Evolutionary conservation across 2,329 filamentous ascomycete genomes (phyloP), one percentile per base, ranked within the genome.

Genomic region (Aspergillus tubingensis): DNA sequence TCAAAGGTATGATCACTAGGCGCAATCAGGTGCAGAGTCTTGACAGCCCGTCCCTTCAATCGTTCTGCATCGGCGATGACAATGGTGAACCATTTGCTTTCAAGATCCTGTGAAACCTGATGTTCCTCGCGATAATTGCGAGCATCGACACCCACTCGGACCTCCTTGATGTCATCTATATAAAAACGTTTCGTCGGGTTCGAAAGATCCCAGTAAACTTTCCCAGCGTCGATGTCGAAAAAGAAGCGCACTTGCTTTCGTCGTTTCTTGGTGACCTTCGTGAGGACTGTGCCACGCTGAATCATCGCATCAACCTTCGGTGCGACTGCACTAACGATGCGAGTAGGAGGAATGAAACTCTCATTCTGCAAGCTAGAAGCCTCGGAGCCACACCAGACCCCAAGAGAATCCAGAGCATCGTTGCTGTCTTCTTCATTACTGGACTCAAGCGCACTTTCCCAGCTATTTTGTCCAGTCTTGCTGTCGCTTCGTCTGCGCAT

Each of bases 91-190:
- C 93, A 96, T 13, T 87, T 86, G 7, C 83, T 79, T 68, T 93
- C 89, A 41, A 87, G 85, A 5, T 85, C 80, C 54, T 88, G 85
- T 0, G 88, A 79, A 21, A 95, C 80, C 41, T 87, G 86, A 71
- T 90, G 91, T 74, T 97, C 93, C 69, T 94, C 88, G 44, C 91
- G 89, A 73, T 96, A 96, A 73, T 96, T 94, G 59, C 91, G 87
- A 17, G 94, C 91, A 72, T 98, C 91, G 11, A 85, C 85, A 17
- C 91, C 92, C 36, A 88, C 87, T 63, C 93, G 88, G 51, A 98
- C 92, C 71, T 96, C 92, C 70, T 91, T 90, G 70, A 99, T 94
- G 74, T 98, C 92, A 70, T 99, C 95, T 64, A 99, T 91, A 75
- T 96, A 96, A 65, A 99, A 90, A 56, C 87, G 88, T 74, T 97